A percentile compares a stretch with the other conserved stretches of the same genome.
phyloP scores from a whole-genome alignment of 2,329 filamentous ascomycete genomes.

The Xylariaceae sp. region DNA sequence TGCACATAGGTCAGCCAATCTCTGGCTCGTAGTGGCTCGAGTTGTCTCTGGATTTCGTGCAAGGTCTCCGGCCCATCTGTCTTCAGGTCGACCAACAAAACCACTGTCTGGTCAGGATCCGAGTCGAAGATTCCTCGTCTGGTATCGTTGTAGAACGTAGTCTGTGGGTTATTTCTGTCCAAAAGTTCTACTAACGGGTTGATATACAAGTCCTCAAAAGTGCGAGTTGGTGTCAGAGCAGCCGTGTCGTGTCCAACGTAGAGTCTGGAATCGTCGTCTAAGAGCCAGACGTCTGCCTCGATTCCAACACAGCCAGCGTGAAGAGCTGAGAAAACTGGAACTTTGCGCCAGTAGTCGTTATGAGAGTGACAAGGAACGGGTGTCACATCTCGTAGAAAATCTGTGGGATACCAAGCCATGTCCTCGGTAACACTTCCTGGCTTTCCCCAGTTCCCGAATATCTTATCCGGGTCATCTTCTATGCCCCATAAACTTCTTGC shows the following conservation, averaged over 20 bases:
- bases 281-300: slow-evolving; percentile 69
- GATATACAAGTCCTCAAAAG: slow-evolving; percentile 62
- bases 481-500: slow-evolving; percentile 30
- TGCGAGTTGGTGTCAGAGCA: slow-evolving; percentile 53
- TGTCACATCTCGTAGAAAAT: slow-evolving; percentile 51
- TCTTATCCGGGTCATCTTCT: slow-evolving; percentile 29
- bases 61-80: slow-evolving; percentile 51
- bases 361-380: slow-evolving; percentile 64
- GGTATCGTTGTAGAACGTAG: slow-evolving; percentile 43
- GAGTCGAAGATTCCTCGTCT: slow-evolving; percentile 55
- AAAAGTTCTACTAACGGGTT: slow-evolving; percentile 61
- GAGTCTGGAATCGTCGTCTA: slow-evolving; percentile 45
- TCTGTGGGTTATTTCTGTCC: slow-evolving; percentile 48
- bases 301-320: slow-evolving; percentile 59
- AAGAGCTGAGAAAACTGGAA: slow-evolving; percentile 62
- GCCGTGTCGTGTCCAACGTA: slow-evolving; percentile 62
- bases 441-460: slow-evolving; percentile 29
- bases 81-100: slow-evolving; percentile 70
- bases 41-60: slow-evolving; percentile 50
- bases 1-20: slow-evolving; percentile 57
- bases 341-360: slow-evolving; percentile 67
- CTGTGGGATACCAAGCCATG: slow-evolving; percentile 46
- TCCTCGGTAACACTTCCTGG: slow-evolving; percentile 33
- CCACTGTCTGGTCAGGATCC: slow-evolving; percentile 51
- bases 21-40: slow-evolving; percentile 56